phyloP scores from a whole-genome alignment of 2,329 filamentous ascomycete genomes.

The Talaromyces islandicus region DNA sequence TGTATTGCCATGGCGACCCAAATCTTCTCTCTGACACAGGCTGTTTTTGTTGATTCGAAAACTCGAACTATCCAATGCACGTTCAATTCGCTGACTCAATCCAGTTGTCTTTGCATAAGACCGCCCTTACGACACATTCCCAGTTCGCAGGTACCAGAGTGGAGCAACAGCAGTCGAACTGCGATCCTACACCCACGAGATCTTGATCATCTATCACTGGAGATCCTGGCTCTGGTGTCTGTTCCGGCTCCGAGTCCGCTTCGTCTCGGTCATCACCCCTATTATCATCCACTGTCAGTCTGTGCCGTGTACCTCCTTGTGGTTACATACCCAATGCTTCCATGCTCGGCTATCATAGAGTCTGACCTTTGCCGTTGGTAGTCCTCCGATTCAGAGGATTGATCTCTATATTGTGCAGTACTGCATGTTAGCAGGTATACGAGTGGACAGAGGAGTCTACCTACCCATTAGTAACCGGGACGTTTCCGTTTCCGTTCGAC shows the following conservation, averaged over 20 bases:
- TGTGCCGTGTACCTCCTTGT: background rate
- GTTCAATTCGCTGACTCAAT: background rate
- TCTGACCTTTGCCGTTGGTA: background rate
- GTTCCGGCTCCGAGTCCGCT: background rate
- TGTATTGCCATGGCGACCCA: conserved; percentile 36
- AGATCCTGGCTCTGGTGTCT: background rate
- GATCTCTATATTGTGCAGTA: background rate
- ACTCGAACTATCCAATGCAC: background rate
- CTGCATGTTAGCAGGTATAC: background rate
- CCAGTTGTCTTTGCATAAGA: background rate
- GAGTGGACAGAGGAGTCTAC: background rate
- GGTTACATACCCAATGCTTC: background rate
- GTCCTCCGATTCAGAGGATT: background rate
- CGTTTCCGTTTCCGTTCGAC: background rate
- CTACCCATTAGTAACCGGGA: background rate
- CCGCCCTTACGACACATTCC: no score
- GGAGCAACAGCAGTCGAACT: background rate
- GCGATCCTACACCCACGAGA: background rate
- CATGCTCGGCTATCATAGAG: background rate
- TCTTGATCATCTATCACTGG: background rate
- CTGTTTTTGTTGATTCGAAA: background rate
- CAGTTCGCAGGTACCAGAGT: background rate
- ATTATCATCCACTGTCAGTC: background rate
- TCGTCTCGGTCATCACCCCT: background rate
- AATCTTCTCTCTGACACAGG: conserved; percentile 37